These are phyloP conservation scores for Pouteria glomerata DNA, from an alignment of 148 eudicot genomes.

Conservation along the genomic window DNA sequence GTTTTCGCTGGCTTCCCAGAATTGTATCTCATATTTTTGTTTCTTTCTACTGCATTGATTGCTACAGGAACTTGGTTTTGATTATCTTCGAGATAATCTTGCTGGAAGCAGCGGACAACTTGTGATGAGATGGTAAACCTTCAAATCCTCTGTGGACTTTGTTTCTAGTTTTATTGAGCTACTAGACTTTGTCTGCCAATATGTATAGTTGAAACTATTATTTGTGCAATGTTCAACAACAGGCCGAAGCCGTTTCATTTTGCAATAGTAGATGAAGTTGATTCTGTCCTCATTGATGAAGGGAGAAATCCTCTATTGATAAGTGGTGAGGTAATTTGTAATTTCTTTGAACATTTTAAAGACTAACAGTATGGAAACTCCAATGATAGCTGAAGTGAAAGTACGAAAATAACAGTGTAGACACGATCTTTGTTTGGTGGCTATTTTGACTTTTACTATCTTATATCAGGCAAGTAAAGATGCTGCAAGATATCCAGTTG, in stretches of 20 bases:
- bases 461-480: slow-evolving; percentile 67
- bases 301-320: slow-evolving; percentile 94
- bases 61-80: slow-evolving; percentile 94
- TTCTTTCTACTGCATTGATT: slow-evolving; percentile 7
- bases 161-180: background rate
- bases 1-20: background rate
- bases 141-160: background rate
- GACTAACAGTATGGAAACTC: too few relatives aligned
- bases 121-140: slow-evolving; percentile 90
- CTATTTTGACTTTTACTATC: slow-evolving; percentile 1
- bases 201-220: slow-evolving; percentile 4
- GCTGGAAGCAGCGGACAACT: slow-evolving; percentile 62
- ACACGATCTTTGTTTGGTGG: background rate
- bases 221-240: slow-evolving; percentile 15
- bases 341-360: background rate
- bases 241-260: slow-evolving; percentile 99
- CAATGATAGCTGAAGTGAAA: background rate
- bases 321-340: slow-evolving; percentile 73
- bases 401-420: background rate
- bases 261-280: slow-evolving; percentile 98
- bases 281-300: slow-evolving; percentile 96
- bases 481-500: slow-evolving; percentile 95
- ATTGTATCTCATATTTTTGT: background rate
- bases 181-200: slow-evolving; percentile 4
- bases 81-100: slow-evolving; percentile 96